A percentile compares a stretch with the other conserved stretches of the same genome.
Evolutionary conservation across 1,284 basidiomycete species (phyloP).

Genomic region (Pterulicium gracile): DNA sequence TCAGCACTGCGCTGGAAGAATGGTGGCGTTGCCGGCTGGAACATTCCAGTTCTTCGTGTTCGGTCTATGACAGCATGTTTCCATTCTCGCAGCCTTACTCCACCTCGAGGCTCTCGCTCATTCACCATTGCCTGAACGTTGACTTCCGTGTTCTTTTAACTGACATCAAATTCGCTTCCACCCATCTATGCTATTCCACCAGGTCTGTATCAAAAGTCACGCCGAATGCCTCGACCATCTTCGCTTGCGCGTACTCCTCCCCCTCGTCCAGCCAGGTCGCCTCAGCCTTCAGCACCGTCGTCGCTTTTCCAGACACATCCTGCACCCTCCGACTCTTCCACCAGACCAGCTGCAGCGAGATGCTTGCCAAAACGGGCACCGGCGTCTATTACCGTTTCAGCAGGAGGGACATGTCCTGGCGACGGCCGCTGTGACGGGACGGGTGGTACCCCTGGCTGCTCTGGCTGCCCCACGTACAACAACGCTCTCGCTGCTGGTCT

Average conservation of each 20-base stretch:
- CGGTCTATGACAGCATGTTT: too few species aligned
- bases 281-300: slow-evolving; percentile 13
- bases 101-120: background rate
- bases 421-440: slow-evolving; percentile 94
- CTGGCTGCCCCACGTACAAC: slow-evolving; percentile 92
- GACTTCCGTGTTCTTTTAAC: slow-evolving; percentile 11
- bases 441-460: slow-evolving; percentile 82
- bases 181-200: slow-evolving; percentile 13
- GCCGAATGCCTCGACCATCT: slow-evolving; percentile 46
- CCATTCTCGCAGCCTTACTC: too few species aligned
- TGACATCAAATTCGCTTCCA: slow-evolving; percentile 12
- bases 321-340: too few species aligned
- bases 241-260: slow-evolving; percentile 24
- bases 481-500: slow-evolving; percentile 43
- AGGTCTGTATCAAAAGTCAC: slow-evolving; percentile 64
- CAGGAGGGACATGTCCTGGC: slow-evolving; percentile 80
- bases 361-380: too few species aligned
- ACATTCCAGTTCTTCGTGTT: too few species aligned
- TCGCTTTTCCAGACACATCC: too few species aligned
- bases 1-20: slow-evolving; percentile 7
- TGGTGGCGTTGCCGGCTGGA: too few species aligned
- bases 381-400: too few species aligned
- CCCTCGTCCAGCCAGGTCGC: slow-evolving; percentile 19
- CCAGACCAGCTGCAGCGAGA: too few species aligned
- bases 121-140: slow-evolving; percentile 14